Base-by-base conservation (phyloP, 352 stramenopile species). In the Achlya hypogyna region DNA sequence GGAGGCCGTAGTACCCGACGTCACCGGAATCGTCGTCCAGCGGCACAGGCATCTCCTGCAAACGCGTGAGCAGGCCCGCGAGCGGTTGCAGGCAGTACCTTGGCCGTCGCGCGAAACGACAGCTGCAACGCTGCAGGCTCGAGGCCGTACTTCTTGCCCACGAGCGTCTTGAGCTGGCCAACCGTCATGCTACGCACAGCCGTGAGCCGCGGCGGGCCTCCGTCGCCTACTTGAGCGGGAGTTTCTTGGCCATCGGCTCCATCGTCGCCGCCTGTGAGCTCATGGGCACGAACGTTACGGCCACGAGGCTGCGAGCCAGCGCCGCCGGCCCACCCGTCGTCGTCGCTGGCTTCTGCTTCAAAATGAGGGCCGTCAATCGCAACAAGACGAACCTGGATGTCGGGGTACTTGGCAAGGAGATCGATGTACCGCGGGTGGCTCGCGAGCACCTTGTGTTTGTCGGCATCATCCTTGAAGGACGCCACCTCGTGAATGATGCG, bases 91-190 rank as follows among this genome's bases (percentile, higher is more conserved):
- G 14, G 5, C 56, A 58, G 40, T 69, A 90, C 84, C 72, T 78
- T 86, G 14, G 81, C 60, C 63, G 84, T 78, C 12, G 60, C 60
- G 14, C 80, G 73, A 47, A 87, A 89, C 1, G 84, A 87, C 12
- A 92, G 72, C 34, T 86, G 60, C 29, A 89, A 80, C 12, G 77
- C 66, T 5, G 70, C 62, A 4, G 75, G 69, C 5, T 75, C 65
- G n/a, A 92, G 62, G 12, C 84, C 81, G 60, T 87, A 88, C 52
- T 90, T 92, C 51, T 87, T 82, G 60, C 84, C 78, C 10, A 90
- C 74, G 9, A 90, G 74, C 6, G 84, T 66, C 52, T 90, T 90
- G 10, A 92, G 53, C 69, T 90, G 79, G 18, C 77, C 76, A 9
- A 92, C 74, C 69, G 84, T 90, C 81, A 92, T 90, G 51, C 60